These are phyloP conservation scores for Coemansia sp. DNA, from an alignment of 192 early-diverging fungal species.

Conservation along the genomic window DNA sequence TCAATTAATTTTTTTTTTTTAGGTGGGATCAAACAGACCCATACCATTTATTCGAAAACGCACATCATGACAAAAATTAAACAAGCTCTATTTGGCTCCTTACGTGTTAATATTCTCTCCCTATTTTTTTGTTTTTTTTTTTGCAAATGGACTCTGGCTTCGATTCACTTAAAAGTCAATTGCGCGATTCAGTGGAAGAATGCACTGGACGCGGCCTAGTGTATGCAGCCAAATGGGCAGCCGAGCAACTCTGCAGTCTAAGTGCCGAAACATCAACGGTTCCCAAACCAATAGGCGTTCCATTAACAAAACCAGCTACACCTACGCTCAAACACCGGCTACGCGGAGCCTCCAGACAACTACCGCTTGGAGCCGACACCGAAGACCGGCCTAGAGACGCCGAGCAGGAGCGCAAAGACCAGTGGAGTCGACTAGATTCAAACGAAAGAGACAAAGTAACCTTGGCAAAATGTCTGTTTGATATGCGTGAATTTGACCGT, in stretches of 20 bases:
- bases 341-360: conserved; percentile 12
- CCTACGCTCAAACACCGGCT: conserved; percentile 24
- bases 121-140: conserved; percentile 1
- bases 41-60: too few species aligned
- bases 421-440: conserved; percentile 21
- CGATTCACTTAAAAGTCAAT: conserved; percentile 26
- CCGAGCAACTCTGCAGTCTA: conserved; percentile 48
- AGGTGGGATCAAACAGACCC: too few species aligned
- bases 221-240: conserved; percentile 74
- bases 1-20: too few species aligned
- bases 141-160: conserved; percentile 24
- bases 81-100: background rate
- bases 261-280: conserved; percentile 4
- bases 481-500: conserved; percentile 70
- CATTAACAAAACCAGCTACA: conserved; percentile 4
- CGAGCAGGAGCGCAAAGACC: conserved; percentile 4
- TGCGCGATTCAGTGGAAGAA: conserved; percentile 62
- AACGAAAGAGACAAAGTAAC: conserved; percentile 44
- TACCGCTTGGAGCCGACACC: background rate
- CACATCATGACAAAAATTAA: too few species aligned
- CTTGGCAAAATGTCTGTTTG: conserved; percentile 72
- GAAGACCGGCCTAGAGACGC: background rate
- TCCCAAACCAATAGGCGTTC: background rate
- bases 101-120: background rate
- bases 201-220: conserved; percentile 71